These are phyloP conservation scores for Helianthus tuberosus DNA, from an alignment of 129 eudicot genomes.

Conservation along the genomic window DNA sequence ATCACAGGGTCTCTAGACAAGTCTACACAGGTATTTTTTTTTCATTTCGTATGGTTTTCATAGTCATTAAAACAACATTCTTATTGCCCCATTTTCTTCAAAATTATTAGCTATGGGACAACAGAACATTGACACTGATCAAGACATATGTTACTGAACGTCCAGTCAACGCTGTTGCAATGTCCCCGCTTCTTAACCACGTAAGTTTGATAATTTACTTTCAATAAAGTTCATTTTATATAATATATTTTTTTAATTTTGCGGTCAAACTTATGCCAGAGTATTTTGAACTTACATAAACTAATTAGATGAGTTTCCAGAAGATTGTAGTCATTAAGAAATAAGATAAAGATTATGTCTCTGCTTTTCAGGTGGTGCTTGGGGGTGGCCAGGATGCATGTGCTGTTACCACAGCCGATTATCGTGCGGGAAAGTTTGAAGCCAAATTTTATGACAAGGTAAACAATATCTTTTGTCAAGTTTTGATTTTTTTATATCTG, in stretches of 20 bases:
- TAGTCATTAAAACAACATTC: not conserved
- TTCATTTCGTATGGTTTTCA: not conserved
- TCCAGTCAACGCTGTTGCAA: conserved; percentile 89
- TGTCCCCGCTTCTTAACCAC: conserved; percentile 94
- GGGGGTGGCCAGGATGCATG: conserved; percentile 8
- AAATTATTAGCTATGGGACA: conserved; percentile 79
- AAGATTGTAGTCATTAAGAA: too few species aligned
- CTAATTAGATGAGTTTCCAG: not conserved
- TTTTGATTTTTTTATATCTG: not conserved
- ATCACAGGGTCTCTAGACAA: conserved; percentile 84
- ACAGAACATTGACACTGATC: conserved; percentile 73
- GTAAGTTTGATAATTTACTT: conserved; percentile 43
- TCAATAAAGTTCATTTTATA: not conserved
- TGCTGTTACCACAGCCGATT: conserved; percentile 57
- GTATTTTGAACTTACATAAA: too few species aligned
- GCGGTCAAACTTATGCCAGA: too few species aligned
- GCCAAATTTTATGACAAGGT: too few species aligned
- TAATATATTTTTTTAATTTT: not conserved
- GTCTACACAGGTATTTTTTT: conserved; percentile 73
- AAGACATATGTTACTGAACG: conserved; percentile 89
- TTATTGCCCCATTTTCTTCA: conserved; percentile 13
- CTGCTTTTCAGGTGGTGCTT: not conserved
- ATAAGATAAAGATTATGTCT: not conserved
- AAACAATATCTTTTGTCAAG: too few species aligned
- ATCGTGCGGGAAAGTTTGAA: too few species aligned